These are phyloP conservation scores for Leccinum cinnamomeum DNA, from an alignment of 1,284 basidiomycete genomes.

Conservation along the genomic window DNA sequence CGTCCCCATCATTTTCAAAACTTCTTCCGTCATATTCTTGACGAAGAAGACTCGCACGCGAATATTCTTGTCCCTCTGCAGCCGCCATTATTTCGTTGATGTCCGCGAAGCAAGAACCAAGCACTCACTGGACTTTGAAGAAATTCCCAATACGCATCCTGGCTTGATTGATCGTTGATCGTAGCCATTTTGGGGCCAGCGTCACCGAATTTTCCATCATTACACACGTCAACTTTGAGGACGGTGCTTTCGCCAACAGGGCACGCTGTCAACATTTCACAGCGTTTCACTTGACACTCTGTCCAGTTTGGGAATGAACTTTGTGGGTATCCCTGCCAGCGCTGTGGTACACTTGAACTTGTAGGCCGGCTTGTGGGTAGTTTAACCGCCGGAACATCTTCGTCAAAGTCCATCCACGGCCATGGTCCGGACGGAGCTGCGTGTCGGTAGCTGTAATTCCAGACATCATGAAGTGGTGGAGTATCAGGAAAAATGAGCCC, in stretches of 20 bases:
- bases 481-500: not conserved
- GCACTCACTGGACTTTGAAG: slow-evolving; percentile 26
- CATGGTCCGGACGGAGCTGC: slow-evolving; percentile 35
- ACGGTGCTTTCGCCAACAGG: slow-evolving; percentile 34
- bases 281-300: slow-evolving; percentile 44
- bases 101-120: not conserved
- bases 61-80: slow-evolving; percentile 37
- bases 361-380: not conserved
- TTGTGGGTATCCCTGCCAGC: slow-evolving; percentile 51
- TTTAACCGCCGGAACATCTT: slow-evolving; percentile 21
- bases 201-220: slow-evolving; percentile 38
- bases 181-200: not conserved
- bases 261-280: slow-evolving; percentile 36
- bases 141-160: slow-evolving; percentile 40
- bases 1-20: slow-evolving; percentile 53
- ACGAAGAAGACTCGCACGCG: slow-evolving; percentile 51
- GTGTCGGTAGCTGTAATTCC: slow-evolving; percentile 30
- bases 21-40: slow-evolving; percentile 46
- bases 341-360: not conserved
- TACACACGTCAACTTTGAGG: slow-evolving; percentile 44
- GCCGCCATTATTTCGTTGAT: not conserved
- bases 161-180: slow-evolving; percentile 24
- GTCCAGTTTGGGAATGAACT: slow-evolving; percentile 56
- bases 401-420: slow-evolving; percentile 39
- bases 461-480: not conserved